Evolutionary conservation across 257 asterid species (phyloP).

Genomic region (Capsicum rhomboideum): DNA sequence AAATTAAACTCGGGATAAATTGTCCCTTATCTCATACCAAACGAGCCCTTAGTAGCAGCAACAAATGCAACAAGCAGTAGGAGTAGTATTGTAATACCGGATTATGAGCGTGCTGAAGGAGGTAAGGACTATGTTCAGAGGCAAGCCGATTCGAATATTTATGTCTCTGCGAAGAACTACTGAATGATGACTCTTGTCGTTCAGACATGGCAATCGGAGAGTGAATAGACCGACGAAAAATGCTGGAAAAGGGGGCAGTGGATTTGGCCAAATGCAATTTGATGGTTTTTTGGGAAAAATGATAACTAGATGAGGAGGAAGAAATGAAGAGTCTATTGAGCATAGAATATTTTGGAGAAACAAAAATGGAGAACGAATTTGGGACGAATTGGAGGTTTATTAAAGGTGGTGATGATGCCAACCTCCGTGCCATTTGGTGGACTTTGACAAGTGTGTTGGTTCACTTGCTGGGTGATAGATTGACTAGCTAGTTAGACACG

Average conservation of each 20-base stretch:
- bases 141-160: conserved; percentile 74
- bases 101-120: conserved; percentile 92
- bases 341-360: conserved; percentile 22
- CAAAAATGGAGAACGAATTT: not conserved
- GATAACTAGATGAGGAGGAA: conserved; percentile 17
- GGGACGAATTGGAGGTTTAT: conserved; percentile 5
- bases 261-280: no score
- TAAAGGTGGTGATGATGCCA: no score
- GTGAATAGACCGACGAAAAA: no score
- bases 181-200: conserved; percentile 8
- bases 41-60: no score
- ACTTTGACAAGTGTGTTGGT: not conserved
- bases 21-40: no score
- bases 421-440: no score
- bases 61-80: no score
- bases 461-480: not conserved
- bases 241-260: not conserved
- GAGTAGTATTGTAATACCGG: conserved; percentile 36
- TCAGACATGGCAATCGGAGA: conserved; percentile 86
- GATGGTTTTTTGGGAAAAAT: not conserved
- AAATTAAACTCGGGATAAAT: no score
- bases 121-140: conserved; percentile 86
- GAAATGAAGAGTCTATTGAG: conserved; percentile 31
- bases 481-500: conserved; percentile 2
- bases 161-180: conserved; percentile 18